Conservation (phyloP, 2,329 filamentous ascomycete genomes). For the Keithomyces neogunnii region DNA sequence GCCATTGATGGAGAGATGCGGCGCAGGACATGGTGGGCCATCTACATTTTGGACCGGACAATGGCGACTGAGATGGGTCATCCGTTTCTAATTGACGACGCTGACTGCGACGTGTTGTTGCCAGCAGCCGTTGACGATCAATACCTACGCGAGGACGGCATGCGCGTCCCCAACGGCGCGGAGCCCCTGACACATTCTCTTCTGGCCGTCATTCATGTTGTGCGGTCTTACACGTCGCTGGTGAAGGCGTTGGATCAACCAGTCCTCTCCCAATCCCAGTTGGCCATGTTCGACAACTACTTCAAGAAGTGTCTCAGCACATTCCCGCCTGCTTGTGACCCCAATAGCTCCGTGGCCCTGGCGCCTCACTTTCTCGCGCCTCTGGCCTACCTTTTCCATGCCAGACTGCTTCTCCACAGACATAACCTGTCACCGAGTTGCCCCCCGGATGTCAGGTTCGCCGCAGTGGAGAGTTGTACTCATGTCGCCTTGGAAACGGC, state of each 20-base stretch:
- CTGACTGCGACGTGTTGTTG: constrained; percentile 76
- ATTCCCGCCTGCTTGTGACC: constrained; percentile 68
- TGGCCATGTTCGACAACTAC: constrained; percentile 74
- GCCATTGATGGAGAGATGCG: constrained; percentile 78
- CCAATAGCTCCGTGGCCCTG: constrained; percentile 56
- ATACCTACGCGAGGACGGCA: constrained; percentile 54
- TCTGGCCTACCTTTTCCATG: constrained; percentile 70
- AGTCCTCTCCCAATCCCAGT: constrained; percentile 54
- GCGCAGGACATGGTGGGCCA: constrained; percentile 84
- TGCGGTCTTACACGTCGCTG: constrained; percentile 67
- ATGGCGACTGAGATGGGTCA: constrained; percentile 73
- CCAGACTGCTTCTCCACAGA: constrained; percentile 76
- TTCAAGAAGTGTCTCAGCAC: constrained; percentile 66
- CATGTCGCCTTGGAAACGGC: constrained; percentile 71
- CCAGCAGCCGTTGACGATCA: constrained; percentile 77
- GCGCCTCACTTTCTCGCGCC: constrained; percentile 69
- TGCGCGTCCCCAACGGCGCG: constrained; percentile 40
- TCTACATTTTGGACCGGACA: constrained; percentile 81
- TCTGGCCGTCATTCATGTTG: constrained; percentile 71
- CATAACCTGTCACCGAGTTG: constrained; percentile 76
- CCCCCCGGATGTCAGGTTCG: constrained; percentile 53
- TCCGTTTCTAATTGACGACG: constrained; percentile 75
- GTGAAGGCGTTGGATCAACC: constrained; percentile 61
- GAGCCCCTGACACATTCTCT: constrained; percentile 60
- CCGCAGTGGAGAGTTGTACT: constrained; percentile 71